Evolutionary conservation across 2,329 filamentous ascomycete genomes (phyloP), one percentile per base, ranked within the genome.

Genomic region (Spiromastix sp.): DNA sequence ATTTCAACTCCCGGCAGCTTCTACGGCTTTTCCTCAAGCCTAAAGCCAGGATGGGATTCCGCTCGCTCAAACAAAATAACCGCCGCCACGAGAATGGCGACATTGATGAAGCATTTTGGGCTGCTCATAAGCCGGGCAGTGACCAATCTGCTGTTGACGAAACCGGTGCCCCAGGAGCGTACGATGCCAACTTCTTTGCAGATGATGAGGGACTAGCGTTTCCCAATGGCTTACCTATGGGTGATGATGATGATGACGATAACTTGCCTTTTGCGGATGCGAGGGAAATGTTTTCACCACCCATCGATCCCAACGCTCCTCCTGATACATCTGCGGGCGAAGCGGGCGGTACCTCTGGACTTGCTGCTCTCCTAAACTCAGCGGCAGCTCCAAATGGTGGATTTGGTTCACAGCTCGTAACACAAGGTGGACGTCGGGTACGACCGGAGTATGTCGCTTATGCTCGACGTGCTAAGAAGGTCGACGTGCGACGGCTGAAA

Each of bases 41-140:
- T 18, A 93, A 87, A 56, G 85, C 87, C 8, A 80, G 81, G 27
- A 74, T 95, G 59, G 78, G 81, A 29, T 74, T 77, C 38, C 73
- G 78, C 31, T 77, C 71, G 43, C 62, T 68, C 29, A 63, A 54
- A 24, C 60, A 66, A 18, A 64, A 69, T 15, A 66, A 72, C 36
- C 70, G 73, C 22, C 63, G 75, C 6, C 63, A 76, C 8, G 73
- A 72, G 1, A 74, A 79, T 41, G 82, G 78, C 26, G 84, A 94
- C 40, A 84, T 95, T 68, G 85, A 96, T 52, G 89, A 95, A 61
- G 87, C 83, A 13, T 96, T 93, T 64, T 98, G 91, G 86, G 91
- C 91, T 4, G 72, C 74, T 27, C 60, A 60, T 39, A 62, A 52
- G 49, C 56, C 45, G 26, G 77, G 71, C 61, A 82, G 74, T 55